Conservation (phyloP, 805 yeast genomes). For the Wickerhamiella spandovensis region DNA sequence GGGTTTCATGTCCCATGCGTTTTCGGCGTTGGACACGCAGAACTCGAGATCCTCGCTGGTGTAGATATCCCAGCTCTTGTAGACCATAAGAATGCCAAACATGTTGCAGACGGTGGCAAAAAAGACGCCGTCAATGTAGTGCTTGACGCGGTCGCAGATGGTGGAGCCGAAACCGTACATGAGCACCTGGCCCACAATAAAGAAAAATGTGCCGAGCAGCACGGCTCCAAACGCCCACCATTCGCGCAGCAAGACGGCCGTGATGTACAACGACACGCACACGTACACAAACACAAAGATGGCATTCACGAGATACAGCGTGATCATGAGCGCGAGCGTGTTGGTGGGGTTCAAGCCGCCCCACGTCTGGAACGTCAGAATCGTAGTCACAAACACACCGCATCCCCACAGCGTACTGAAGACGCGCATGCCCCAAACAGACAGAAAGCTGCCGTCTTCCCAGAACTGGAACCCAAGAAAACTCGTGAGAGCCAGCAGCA, state of each 20-base stretch:
- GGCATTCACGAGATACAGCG: slow-evolving; percentile 61
- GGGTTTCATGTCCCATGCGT: slow-evolving; percentile 28
- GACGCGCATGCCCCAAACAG: slow-evolving; percentile 44
- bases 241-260: slow-evolving; percentile 52
- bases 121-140: slow-evolving; percentile 82
- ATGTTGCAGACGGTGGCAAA: slow-evolving; percentile 71
- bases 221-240: slow-evolving; percentile 90
- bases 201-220: slow-evolving; percentile 53
- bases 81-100: slow-evolving; percentile 84
- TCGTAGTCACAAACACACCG: slow-evolving; percentile 49
- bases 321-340: slow-evolving; percentile 57
- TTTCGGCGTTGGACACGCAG: slow-evolving; percentile 46
- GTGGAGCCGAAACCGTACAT: slow-evolving; percentile 51
- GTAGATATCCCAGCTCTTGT: slow-evolving; percentile 92
- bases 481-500: slow-evolving; percentile 59
- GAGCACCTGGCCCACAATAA: slow-evolving; percentile 66
- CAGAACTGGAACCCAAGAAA: slow-evolving; percentile 76
- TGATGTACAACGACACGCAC: slow-evolving; percentile 53
- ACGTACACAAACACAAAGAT: slow-evolving; percentile 48
- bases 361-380: slow-evolving; percentile 61
- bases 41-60: slow-evolving; percentile 92
- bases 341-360: slow-evolving; percentile 34
- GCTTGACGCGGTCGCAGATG: slow-evolving; percentile 62
- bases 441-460: slow-evolving; percentile 77
- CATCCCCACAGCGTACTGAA: slow-evolving; percentile 45